phyloP scores from a whole-genome alignment of 2,329 filamentous ascomycete genomes.

The Phoma sp. region DNA sequence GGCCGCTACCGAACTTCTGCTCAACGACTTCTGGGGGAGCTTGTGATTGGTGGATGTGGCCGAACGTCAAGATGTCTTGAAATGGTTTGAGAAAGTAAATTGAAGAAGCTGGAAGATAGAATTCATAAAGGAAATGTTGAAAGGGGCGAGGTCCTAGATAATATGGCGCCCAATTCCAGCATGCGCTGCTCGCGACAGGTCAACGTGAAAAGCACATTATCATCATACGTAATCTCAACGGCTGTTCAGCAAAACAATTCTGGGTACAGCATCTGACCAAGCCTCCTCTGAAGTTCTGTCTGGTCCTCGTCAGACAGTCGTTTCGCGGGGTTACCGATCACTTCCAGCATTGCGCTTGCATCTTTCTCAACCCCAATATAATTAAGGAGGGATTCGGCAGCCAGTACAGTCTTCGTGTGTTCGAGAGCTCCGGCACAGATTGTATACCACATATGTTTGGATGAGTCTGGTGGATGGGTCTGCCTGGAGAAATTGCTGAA shows the following conservation, averaged over 20 bases:
- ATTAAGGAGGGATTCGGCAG: slow-evolving; percentile 19
- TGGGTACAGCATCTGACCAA: slow-evolving; percentile 22
- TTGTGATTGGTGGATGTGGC: slow-evolving; percentile 22
- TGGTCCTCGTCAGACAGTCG: slow-evolving; percentile 13
- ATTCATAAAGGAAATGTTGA: not conserved
- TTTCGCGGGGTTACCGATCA: slow-evolving; percentile 25
- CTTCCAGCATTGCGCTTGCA: slow-evolving; percentile 19
- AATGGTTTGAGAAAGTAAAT: not conserved
- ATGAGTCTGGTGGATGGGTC: not conserved
- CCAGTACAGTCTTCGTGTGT: slow-evolving; percentile 5
- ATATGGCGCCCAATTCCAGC: no score
- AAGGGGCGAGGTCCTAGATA: no score
- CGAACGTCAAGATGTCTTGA: slow-evolving; percentile 16
- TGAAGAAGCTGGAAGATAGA: not conserved
- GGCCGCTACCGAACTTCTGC: slow-evolving; percentile 23
- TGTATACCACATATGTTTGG: slow-evolving; percentile 21
- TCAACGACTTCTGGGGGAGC: slow-evolving; percentile 3
- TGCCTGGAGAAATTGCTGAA: not conserved
- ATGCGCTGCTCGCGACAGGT: no score
- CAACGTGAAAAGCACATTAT: not conserved
- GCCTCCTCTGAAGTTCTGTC: slow-evolving; percentile 15
- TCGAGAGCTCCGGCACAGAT: slow-evolving; percentile 23
- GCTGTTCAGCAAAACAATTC: not conserved
- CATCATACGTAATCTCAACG: slow-evolving; percentile 6
- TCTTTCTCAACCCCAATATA: slow-evolving; percentile 20